Evolutionary conservation across 2,329 filamentous ascomycete species (phyloP), one percentile per base, ranked within the genome.

Genomic region (Neoscytalidium dimidiatum): DNA sequence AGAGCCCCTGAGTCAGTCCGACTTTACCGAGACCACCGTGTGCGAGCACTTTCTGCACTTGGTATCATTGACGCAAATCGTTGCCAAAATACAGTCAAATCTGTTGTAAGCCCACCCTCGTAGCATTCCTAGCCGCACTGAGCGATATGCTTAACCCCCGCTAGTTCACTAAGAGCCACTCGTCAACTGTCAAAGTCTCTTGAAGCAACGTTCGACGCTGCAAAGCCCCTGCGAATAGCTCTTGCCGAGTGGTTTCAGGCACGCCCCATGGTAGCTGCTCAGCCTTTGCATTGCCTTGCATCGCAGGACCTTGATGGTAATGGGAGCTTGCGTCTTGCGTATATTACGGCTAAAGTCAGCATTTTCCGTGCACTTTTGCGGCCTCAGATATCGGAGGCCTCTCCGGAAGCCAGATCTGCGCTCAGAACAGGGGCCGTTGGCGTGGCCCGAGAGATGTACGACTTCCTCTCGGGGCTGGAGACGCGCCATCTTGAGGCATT

Each of bases 311-410:
- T 85, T 29, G 79, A 83, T 46, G 66, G 77, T 69, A 68, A 72
- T 53, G 78, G 82, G 1, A 83, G 81, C 44, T 72, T 85, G 8
- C 81, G 84, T 58, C 76, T 85, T 2, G 81, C 83, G 0, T 84
- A 85, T 67, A 80, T 82, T 53, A 81, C 82, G 0, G 81, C 83
- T 0, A 83, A 84, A 64, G 82, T 85, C 61, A 80, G 82, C 46
- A 77, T 85, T 2, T 82, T 85, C 69, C 80, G 83, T 2, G 80
- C 79, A 4, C 80, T 85, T 61, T 75, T 85, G 1, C 77, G 83
- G 11, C 79, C 79, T 8, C 74, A 66, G 28, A 67, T 70, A 3
- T 70, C 71, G 13, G 71, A 74, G 52, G 66, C 69, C 9, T 73
- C 69, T 58, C 67, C 69, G 3, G 68, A 67, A 8, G 74, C 73